Percentiles rank a stretch among this genome's conserved stretches.
Evolutionary conservation across 306 rosid species (phyloP).

Genomic region (Vigna mungo): DNA sequence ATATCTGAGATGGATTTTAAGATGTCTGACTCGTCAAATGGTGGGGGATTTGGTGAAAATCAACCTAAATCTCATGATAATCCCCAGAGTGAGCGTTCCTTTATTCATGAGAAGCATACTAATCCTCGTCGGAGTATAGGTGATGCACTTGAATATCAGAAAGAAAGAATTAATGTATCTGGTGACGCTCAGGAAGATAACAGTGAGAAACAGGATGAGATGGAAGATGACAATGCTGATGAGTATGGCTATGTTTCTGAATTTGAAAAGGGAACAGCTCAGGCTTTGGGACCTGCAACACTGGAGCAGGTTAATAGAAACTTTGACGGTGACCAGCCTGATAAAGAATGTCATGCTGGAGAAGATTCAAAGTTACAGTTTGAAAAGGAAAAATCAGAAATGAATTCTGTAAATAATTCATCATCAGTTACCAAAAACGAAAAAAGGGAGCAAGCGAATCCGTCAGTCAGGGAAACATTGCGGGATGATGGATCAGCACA

Average conservation of each 20-base stretch:
- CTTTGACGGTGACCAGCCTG: conserved; percentile 48
- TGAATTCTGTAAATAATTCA: conserved; percentile 46
- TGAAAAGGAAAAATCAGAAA: conserved; percentile 62
- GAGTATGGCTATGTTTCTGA: conserved; percentile 88
- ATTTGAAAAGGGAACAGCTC: conserved; percentile 79
- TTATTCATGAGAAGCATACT: conserved; percentile 61
- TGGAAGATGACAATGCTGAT: conserved; percentile 72
- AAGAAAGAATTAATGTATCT: conserved; percentile 72
- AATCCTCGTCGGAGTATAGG: conserved; percentile 82
- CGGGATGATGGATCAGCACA: conserved; percentile 56
- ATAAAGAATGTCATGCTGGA: conserved; percentile 49
- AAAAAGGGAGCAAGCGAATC: conserved; percentile 52
- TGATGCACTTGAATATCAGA: conserved; percentile 75
- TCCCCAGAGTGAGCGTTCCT: conserved; percentile 54
- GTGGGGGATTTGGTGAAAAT: conserved; percentile 60
- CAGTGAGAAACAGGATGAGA: conserved; percentile 54
- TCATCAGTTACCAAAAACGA: conserved; percentile 51
- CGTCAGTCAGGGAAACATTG: conserved; percentile 50
- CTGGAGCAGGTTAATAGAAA: conserved; percentile 74
- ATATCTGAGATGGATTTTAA: conserved; percentile 62
- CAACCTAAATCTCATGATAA: conserved; percentile 50
- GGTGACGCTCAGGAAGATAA: conserved; percentile 66
- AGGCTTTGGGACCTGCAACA: conserved; percentile 93
- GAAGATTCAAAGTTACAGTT: conserved; percentile 59
- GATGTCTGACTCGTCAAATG: conserved; percentile 64